phyloP scores from a whole-genome alignment of 352 stramenopile species.

The Globisporangium echinulatum region DNA sequence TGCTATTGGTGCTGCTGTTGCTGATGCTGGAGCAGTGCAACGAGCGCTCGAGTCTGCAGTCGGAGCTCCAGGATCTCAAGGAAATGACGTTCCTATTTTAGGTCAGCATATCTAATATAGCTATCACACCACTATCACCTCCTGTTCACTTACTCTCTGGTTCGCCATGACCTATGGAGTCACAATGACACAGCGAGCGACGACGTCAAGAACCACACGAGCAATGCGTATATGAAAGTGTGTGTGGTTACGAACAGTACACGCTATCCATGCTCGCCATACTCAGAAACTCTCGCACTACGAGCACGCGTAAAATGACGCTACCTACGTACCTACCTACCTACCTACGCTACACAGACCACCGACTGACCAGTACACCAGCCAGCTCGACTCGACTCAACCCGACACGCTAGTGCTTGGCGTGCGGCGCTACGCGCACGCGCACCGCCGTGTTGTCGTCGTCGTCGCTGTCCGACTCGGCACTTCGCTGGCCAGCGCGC shows the following conservation, averaged over 20 bases:
- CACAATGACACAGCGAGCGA: not conserved
- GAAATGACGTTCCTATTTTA: conserved; percentile 49
- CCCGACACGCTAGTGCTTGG: conserved; percentile 8
- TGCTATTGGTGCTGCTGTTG: conserved; percentile 3
- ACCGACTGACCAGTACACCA: not conserved
- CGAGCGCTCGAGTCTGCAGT: conserved; percentile 42
- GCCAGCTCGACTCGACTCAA: not conserved
- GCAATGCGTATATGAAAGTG: not conserved
- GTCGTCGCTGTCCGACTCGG: conserved; percentile 13
- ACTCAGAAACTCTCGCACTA: too few species aligned
- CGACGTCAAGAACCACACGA: not conserved
- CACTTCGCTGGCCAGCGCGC: conserved; percentile 13
- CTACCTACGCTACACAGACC: conserved; percentile 1
- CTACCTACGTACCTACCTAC: conserved; percentile 3
- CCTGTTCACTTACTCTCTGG: not conserved
- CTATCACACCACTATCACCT: not conserved
- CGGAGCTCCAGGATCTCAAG: conserved; percentile 46
- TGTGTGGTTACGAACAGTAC: not conserved
- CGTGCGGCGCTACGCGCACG: conserved; percentile 10
- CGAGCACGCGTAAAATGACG: too few species aligned
- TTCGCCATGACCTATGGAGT: not conserved
- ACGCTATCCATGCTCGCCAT: too few species aligned
- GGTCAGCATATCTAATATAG: not conserved
- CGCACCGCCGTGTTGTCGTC: conserved; percentile 18
- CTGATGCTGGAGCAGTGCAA: conserved; percentile 31